These are phyloP conservation scores for Vitis rotundifolia DNA, from an alignment of 164 flowering plant species.

Conservation along the genomic window DNA sequence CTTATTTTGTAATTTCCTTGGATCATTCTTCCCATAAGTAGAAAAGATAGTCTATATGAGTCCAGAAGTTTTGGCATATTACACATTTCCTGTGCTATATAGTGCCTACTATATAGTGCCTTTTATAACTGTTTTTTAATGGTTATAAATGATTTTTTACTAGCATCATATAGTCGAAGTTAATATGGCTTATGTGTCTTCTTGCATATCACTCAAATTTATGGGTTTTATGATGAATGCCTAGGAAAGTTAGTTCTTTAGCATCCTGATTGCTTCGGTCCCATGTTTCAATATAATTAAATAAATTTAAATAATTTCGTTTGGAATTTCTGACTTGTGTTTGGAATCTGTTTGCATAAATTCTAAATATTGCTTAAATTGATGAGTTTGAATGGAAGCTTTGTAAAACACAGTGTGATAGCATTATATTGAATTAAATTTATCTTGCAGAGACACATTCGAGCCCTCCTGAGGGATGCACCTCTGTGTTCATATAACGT, in stretches of 20 bases:
- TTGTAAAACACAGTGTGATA: too few relatives aligned
- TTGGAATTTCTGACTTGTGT: neutral
- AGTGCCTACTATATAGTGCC: neutral
- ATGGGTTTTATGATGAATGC: conserved; percentile 98
- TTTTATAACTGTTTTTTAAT: neutral
- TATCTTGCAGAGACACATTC: too few relatives aligned
- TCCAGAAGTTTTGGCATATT: too few relatives aligned
- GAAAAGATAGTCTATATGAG: neutral
- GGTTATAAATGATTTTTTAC: too few relatives aligned
- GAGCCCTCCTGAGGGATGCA: too few relatives aligned
- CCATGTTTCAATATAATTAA: neutral
- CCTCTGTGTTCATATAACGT: too few relatives aligned
- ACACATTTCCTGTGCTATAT: too few relatives aligned
- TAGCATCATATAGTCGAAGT: neutral
- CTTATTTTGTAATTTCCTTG: neutral
- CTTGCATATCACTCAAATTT: conserved; percentile 96
- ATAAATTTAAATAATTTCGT: neutral
- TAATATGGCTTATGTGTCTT: neutral
- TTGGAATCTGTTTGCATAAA: too few relatives aligned
- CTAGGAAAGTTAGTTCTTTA: conserved; percentile 80
- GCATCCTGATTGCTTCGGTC: conserved; percentile 6
- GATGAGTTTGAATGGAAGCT: too few relatives aligned
- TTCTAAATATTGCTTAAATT: too few relatives aligned
- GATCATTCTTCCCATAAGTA: neutral
- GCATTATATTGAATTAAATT: too few relatives aligned